Base-by-base conservation (phyloP, 345 rosid species). In the Murraya paniculata region DNA sequence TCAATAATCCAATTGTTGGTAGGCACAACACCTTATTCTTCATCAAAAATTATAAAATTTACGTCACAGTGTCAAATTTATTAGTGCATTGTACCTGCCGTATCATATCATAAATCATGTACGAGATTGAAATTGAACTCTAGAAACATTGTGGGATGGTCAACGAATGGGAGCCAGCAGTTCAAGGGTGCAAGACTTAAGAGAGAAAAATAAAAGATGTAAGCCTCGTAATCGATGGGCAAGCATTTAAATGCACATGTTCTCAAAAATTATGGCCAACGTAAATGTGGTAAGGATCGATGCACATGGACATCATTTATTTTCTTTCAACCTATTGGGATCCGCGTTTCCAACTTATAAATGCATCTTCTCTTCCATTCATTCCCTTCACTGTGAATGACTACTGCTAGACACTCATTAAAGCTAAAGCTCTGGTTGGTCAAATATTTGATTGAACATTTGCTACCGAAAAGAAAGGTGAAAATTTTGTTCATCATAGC, bases 291-390 rank as follows among this genome's bases (percentile, higher is more conserved):
- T 45, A 21, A n/a, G 16, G 9, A 56, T 53, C 50, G 50, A 45
- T 53, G 55, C 35, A 58, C 55, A 36, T 36, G 33, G 57, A 2
- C 0, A 19, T 0, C 7, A 31, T 53, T 50, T 50, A 24, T 69
- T 50, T 70, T 36, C 76, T 28, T 70, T 36, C 76, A 38, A 74
- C 6, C 41, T 62, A 28, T 61, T 19, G 39, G 68, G 69, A 61
- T 28, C 30, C 19, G 59, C 41, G 27, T 7, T 45, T 41, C 56
- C 38, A 39, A 27, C 45, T 9, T 39, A 13, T 9, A 9, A 39
- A 3, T 39, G 13, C n/a, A n/a, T n/a, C n/a, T n/a, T 39, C 45
- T 39, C 13, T 39, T 39, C 45, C 45, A 11, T 9, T 39, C 45
- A 39, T 9, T 8, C 41, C 41, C 41, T 38, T 38, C 21, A 25